These are phyloP conservation scores for Suillus paluster DNA, from an alignment of 768 basidiomycete species.

Conservation along the genomic window DNA sequence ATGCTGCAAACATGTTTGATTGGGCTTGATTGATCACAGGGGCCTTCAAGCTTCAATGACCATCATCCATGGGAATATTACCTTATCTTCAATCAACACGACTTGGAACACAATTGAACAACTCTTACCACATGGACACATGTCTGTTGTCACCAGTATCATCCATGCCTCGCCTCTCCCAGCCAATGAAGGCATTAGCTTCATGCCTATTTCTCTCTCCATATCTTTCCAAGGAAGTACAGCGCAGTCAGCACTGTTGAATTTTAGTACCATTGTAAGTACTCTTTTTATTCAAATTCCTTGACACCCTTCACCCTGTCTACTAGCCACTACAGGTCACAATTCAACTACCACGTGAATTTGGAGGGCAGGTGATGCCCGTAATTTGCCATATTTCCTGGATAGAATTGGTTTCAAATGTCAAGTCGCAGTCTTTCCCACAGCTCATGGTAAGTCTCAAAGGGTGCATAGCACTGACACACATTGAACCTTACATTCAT, in stretches of 20 bases:
- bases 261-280: not conserved
- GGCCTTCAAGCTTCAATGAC: too few relatives aligned
- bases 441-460: not conserved
- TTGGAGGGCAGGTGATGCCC: not conserved
- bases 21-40: too few relatives aligned
- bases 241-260: not conserved
- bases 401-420: not conserved
- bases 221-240: not conserved
- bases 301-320: not conserved
- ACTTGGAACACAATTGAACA: too few relatives aligned
- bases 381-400: constrained; percentile 1
- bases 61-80: too few relatives aligned
- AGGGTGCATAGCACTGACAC: not conserved
- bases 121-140: not conserved
- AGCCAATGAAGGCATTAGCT: not conserved
- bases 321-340: constrained; percentile 1
- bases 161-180: not conserved
- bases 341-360: not conserved
- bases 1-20: too few relatives aligned
- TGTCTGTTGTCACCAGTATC: not conserved
- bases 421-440: not conserved
- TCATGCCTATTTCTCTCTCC: not conserved
- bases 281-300: not conserved
- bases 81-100: too few relatives aligned
- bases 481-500: not conserved